A percentile compares a stretch with the other conserved stretches of the same genome.
Conservation (phyloP, 2,329 filamentous ascomycete species). For the Aspergillus hiratsukae region DNA sequence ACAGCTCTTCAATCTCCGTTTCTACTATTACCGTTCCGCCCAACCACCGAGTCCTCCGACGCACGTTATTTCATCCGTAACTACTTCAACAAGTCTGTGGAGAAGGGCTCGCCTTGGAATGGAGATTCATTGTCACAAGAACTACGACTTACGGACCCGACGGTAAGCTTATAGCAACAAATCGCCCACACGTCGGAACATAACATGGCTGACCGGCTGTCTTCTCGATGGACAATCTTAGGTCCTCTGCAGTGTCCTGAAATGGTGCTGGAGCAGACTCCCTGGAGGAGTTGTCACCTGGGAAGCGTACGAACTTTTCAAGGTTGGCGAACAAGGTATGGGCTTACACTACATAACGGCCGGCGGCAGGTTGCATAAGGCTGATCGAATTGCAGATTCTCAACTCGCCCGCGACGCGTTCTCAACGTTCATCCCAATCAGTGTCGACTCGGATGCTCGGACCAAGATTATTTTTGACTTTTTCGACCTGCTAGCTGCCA, state of each 20-base stretch:
- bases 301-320: constrained; percentile 96
- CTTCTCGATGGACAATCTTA: constrained; percentile 31
- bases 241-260: constrained; percentile 89
- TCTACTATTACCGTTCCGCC: constrained; percentile 87
- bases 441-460: constrained; percentile 79
- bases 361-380: constrained; percentile 9
- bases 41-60: constrained; percentile 84
- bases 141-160: constrained; percentile 85
- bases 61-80: constrained; percentile 89
- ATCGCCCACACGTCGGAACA: background rate
- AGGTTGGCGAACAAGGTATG: constrained; percentile 83
- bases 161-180: constrained; percentile 56
- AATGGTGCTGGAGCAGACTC: constrained; percentile 97
- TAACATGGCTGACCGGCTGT: background rate
- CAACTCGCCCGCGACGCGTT: constrained; percentile 89
- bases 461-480: constrained; percentile 92
- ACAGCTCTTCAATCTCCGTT: constrained; percentile 86
- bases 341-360: background rate
- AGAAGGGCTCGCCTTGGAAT: constrained; percentile 53
- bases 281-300: constrained; percentile 89
- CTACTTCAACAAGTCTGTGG: constrained; percentile 71
- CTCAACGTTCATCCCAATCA: constrained; percentile 91
- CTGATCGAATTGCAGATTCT: constrained; percentile 61
- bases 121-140: constrained; percentile 76
- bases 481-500: constrained; percentile 85